These are phyloP conservation scores for Magnolia sinica DNA, from an alignment of 164 flowering plant genomes.

Conservation along the genomic window DNA sequence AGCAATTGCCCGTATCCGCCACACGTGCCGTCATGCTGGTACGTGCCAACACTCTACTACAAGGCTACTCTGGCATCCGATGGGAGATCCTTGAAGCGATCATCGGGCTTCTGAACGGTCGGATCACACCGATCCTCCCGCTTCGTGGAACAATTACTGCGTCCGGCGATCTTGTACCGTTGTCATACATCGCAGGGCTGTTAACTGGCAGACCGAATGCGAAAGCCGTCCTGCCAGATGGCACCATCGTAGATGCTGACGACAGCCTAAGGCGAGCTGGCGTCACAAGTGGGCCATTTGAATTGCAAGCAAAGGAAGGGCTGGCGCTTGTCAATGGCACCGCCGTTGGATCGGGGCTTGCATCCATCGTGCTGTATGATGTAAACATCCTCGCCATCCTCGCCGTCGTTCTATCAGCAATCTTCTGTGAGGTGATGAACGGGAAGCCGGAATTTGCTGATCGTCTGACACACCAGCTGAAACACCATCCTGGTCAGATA, in stretches of 20 bases:
- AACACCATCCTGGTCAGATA: slow-evolving; percentile 48
- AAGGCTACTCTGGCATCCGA: slow-evolving; percentile 41
- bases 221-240: slow-evolving; percentile 18
- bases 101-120: slow-evolving; percentile 19
- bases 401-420: slow-evolving; percentile 34
- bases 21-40: slow-evolving; percentile 40
- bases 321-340: slow-evolving; percentile 45
- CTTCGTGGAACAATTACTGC: slow-evolving; percentile 42
- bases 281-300: slow-evolving; percentile 23
- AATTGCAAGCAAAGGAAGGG: slow-evolving; percentile 39
- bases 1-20: slow-evolving; percentile 7
- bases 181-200: slow-evolving; percentile 44
- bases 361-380: slow-evolving; percentile 37
- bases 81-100: slow-evolving; percentile 30
- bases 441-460: slow-evolving; percentile 41
- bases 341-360: slow-evolving; percentile 39
- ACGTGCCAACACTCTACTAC: slow-evolving; percentile 29
- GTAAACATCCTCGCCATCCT: slow-evolving; percentile 33
- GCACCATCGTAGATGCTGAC: slow-evolving; percentile 20
- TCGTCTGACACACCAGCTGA: slow-evolving; percentile 36
- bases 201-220: slow-evolving; percentile 35
- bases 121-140: slow-evolving; percentile 29
- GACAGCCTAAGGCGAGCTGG: slow-evolving; percentile 33
- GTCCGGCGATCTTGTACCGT: slow-evolving; percentile 41
- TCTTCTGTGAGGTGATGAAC: slow-evolving; percentile 37